Base-by-base conservation (phyloP, 169 alveolate genomes). In the Perkinsus chesapeaki region DNA sequence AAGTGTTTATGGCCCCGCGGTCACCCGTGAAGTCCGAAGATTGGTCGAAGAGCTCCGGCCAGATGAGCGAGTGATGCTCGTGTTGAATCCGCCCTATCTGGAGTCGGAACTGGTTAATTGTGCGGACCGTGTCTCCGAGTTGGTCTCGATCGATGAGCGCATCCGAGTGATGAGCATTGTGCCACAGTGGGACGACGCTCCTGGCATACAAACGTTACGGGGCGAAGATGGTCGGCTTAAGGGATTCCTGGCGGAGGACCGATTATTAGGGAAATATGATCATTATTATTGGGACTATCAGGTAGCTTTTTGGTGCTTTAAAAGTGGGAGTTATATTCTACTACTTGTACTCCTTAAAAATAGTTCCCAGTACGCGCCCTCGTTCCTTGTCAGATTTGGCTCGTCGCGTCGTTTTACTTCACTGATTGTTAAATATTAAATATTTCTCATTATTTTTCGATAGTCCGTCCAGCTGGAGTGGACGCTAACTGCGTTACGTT, bases 111-210 rank as follows among this genome's bases (percentile, higher is more conserved):
- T 91, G 72, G 38, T 38, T 48, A 23, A 38, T 36, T 91, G 92
- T 34, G 47, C 60, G 23, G 60, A 91, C 1, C 10, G n/a, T 7
- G 36, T 91, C 31, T 27, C 37, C 72, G 39, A n/a, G 73, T 16
- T 91, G 12, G 20, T 39, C 92, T 3, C 5, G 5, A 19, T 36
- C 23, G 10, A 10, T 34, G 92, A 31, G 92, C 27, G 39, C 31
- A 34, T 10, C 20, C 60, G 39, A 37, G 72, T 91, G 31, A 16
- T 91, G 48, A 1, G 60, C 34, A 91, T 91, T 5, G n/a, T 20
- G 38, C 92, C 92, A 10, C 72, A 91, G 72, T 91, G 92, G 92
- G 72, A 47, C 36, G 72, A 39, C 36, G 92, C 92, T 36, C 60
- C 48, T 10, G 39, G 92, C 48, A 34, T 91, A 0, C 16, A 16